These are phyloP conservation scores for Carex arenaria DNA, from an alignment of 202 grass and related monocot species.

Conservation along the genomic window DNA sequence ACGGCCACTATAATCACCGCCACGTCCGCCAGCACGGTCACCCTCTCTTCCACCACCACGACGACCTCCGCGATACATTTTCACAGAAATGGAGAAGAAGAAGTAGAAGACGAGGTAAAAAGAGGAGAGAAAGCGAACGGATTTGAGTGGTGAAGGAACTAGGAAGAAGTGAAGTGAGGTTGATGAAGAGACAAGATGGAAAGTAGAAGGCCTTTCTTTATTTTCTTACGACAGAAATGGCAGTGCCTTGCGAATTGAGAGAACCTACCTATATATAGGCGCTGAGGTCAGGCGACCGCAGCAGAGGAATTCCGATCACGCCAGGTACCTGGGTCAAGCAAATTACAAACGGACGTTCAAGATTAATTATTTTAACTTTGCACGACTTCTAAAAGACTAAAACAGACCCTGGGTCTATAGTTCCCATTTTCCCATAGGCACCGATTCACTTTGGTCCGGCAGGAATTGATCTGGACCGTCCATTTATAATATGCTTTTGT, in stretches of 20 bases:
- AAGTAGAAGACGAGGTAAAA: neutral
- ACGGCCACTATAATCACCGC: neutral
- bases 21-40: neutral
- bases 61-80: conserved; percentile 14
- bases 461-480: no score
- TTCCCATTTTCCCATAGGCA: no score
- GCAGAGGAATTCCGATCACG: neutral
- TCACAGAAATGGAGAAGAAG: neutral
- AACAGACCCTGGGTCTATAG: no score
- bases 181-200: neutral
- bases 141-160: neutral
- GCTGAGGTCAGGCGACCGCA: neutral
- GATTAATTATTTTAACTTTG: no score
- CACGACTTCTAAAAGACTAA: no score
- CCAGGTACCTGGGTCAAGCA: no score
- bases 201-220: neutral
- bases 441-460: no score
- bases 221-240: neutral
- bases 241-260: neutral
- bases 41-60: neutral
- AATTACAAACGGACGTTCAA: no score
- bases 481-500: no score
- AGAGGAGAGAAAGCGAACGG: neutral
- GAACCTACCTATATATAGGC: neutral
- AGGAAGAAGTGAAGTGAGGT: neutral